A percentile compares a stretch with the other conserved stretches of the same genome.
These are phyloP conservation scores for Ustilago shanxiensis DNA, from an alignment of 1,284 basidiomycete genomes.

Conservation along the genomic window DNA sequence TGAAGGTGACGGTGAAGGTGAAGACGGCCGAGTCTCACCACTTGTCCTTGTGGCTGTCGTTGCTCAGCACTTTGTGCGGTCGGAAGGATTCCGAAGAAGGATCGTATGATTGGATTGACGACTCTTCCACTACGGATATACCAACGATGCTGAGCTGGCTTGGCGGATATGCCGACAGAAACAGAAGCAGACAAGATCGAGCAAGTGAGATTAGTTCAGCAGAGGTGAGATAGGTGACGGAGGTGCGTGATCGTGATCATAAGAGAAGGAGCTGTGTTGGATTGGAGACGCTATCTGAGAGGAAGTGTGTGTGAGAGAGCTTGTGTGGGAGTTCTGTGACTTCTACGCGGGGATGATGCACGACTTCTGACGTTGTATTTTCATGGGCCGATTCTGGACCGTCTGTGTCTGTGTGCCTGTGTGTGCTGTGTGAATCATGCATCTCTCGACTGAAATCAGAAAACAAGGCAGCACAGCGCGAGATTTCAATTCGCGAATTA, in stretches of 20 bases:
- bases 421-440: neutral
- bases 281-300: neutral
- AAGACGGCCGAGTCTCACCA: neutral
- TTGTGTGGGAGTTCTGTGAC: neutral
- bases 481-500: neutral
- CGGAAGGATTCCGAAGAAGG: constrained; percentile 6
- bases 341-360: neutral
- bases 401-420: too few relatives aligned
- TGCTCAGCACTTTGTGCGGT: neutral
- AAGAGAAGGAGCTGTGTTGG: neutral
- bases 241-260: neutral
- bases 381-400: neutral
- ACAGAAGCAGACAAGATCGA: neutral
- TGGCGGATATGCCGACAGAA: neutral
- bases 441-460: neutral
- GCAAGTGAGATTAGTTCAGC: neutral
- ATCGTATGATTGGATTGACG: constrained; percentile 11
- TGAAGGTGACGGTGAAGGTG: neutral
- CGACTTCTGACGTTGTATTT: too few relatives aligned
- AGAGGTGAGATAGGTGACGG: neutral
- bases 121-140: neutral
- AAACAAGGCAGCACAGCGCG: constrained; percentile 8
- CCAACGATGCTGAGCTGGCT: neutral
- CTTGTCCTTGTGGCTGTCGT: too few relatives aligned
- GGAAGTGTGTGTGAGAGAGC: too few relatives aligned